Percentiles rank a stretch among this genome's conserved stretches.
These are phyloP conservation scores for Nitzschia sp. DNA, from an alignment of 108 stramenopile species.

Conservation along the genomic window DNA sequence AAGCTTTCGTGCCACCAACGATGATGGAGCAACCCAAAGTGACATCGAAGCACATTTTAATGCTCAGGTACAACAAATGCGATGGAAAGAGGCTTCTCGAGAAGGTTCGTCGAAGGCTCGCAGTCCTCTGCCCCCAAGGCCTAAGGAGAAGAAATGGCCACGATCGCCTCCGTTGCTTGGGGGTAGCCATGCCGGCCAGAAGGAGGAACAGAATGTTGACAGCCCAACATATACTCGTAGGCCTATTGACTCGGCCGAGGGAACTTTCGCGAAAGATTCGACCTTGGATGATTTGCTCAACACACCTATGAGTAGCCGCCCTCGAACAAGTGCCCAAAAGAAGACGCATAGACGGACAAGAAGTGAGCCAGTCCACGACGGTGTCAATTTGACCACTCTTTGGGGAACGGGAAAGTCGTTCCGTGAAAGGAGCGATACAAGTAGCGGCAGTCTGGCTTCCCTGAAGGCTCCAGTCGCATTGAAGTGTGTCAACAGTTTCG, in stretches of 20 bases:
- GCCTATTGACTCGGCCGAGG: too few relatives aligned
- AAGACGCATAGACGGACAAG: conserved; percentile 36
- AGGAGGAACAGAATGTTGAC: too few relatives aligned
- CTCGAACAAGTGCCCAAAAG: conserved; percentile 2
- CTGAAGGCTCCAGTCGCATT: conserved; percentile 8
- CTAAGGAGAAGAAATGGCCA: neutral
- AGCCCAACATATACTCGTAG: too few relatives aligned
- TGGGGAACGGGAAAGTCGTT: neutral
- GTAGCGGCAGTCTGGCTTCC: neutral
- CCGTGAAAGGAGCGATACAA: neutral
- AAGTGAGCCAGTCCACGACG: conserved; percentile 26
- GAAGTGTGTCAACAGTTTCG: conserved; percentile 47
- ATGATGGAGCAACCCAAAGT: conserved; percentile 12
- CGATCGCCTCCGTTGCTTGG: neutral
- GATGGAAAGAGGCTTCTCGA: neutral
- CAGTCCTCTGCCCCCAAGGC: conserved; percentile 14
- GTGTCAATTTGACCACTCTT: neutral
- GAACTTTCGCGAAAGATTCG: too few relatives aligned
- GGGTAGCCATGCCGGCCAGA: too few relatives aligned
- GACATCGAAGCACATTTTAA: conserved; percentile 39
- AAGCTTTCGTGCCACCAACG: neutral
- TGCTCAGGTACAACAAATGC: neutral
- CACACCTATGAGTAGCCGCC: neutral
- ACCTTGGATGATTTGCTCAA: neutral
- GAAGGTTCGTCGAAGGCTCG: neutral